phyloP scores from a whole-genome alignment of 176 grass and related monocot species.

The Rhynchospora tenuis region DNA sequence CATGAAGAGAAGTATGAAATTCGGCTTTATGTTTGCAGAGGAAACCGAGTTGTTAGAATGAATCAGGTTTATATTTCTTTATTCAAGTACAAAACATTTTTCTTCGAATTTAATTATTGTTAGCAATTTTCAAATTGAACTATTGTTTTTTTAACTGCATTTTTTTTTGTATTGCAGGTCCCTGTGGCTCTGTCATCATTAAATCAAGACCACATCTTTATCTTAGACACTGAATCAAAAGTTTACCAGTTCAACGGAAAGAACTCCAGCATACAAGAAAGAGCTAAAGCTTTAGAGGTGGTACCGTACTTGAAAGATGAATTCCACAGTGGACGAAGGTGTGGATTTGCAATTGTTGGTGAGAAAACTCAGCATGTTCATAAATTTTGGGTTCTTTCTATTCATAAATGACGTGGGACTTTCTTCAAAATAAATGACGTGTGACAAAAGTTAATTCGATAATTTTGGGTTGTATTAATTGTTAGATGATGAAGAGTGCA shows the following conservation, averaged over 20 bases:
- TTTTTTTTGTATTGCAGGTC: conserved; percentile 48
- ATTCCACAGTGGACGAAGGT: conserved; percentile 68
- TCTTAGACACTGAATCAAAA: conserved; percentile 73
- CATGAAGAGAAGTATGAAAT: conserved; percentile 28
- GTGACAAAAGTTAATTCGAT: neutral
- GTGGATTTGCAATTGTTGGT: conserved; percentile 84
- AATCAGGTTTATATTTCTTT: conserved; percentile 18
- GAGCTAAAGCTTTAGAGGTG: conserved; percentile 83
- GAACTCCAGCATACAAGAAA: conserved; percentile 91
- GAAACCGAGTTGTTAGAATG: conserved; percentile 14
- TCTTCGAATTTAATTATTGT: neutral
- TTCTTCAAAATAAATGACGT: neutral
- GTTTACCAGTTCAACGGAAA: conserved; percentile 92
- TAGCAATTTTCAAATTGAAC: neutral
- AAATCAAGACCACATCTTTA: conserved; percentile 91
- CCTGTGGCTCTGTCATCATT: conserved; percentile 70
- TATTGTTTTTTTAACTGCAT: neutral
- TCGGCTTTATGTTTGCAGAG: conserved; percentile 24
- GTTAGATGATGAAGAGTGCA: conserved; percentile 71
- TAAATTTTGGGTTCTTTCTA: neutral
- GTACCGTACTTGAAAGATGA: conserved; percentile 82
- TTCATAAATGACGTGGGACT: too few species aligned
- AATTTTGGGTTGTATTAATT: neutral
- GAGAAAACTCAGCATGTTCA: conserved; percentile 6
- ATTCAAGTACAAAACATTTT: neutral